Base-by-base conservation (phyloP, 2,329 filamentous ascomycete genomes). In the Clonostachys solani region DNA sequence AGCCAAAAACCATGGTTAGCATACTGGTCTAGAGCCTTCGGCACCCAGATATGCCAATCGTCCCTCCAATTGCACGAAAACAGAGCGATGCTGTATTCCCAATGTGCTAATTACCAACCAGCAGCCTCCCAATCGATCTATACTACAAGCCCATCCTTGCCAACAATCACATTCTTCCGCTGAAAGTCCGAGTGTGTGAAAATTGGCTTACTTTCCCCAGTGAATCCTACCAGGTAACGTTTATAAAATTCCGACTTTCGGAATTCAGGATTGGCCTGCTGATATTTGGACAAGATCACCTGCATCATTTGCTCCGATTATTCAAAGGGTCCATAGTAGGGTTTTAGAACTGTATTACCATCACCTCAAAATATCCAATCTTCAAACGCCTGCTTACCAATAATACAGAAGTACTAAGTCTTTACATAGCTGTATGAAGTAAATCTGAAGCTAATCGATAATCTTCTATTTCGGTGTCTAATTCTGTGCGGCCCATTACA, bases 121-220 rank as follows among this genome's bases (percentile, higher is more conserved):
- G 55, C 50, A 40, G 47, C 48, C 35, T 59, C 56, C 56, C 53
- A 55, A 40, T 56, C 55, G 33, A 58, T 50, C 10, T 57, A 45
- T 5, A 53, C 45, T 9, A 49, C 10, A n/a, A 42, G 16, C 4
- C 51, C 51, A 29, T 54, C 51, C 10, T 46, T 37, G 16, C 42
- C 37, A 8, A 52, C 16, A 5, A 56, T 50, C 6, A 57, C 43
- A 16, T 54, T 58, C 43, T 58, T 56, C 29, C 54, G 51, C 45
- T 58, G 55, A 2, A 56, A 47, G 43, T 57, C 55, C 15, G 49
- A 49, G 42, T 58, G 50, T 3, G 54, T 56, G 34, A 55, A 58
- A 10, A 56, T 46, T 5, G 51, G 48, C n/a, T n/a, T n/a, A n/a
- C n/a, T n/a, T n/a, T n/a, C n/a, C n/a, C n/a, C n/a, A n/a, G n/a